Conservation (phyloP, 2,329 filamentous ascomycete species). For the Botrytis tulipae region DNA sequence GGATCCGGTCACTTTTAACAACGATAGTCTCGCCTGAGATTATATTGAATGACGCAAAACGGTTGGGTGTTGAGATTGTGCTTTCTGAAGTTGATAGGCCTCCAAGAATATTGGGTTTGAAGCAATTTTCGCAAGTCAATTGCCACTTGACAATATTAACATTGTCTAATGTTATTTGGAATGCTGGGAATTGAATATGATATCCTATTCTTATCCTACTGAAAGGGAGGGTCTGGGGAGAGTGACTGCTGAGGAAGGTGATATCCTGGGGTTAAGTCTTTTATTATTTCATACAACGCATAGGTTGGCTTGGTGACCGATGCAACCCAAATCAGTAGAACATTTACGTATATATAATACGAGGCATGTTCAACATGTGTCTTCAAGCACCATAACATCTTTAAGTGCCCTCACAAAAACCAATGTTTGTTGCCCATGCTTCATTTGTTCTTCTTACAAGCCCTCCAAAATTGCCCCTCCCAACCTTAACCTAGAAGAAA, state of each 20-base stretch:
- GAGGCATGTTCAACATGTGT: neutral
- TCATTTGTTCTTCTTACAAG: constrained; percentile 8
- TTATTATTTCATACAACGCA: neutral
- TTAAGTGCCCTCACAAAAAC: neutral
- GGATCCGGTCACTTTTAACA: neutral
- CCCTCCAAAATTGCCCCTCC: neutral
- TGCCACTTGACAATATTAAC: neutral
- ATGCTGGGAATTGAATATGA: neutral
- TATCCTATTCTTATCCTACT: too few species aligned
- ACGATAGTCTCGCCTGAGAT: neutral
- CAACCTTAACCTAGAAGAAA: constrained; percentile 26
- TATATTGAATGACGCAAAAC: neutral
- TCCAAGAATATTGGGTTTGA: neutral
- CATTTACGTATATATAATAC: neutral
- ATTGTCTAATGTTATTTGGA: neutral
- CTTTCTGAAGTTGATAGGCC: neutral
- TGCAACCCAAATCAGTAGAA: neutral
- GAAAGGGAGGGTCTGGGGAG: neutral
- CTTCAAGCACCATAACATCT: neutral
- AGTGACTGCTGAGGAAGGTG: neutral
- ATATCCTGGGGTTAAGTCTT: neutral
- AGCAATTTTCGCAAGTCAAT: too few species aligned
- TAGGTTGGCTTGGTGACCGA: neutral
- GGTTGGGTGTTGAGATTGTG: neutral
- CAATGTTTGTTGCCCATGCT: neutral